Conservation (phyloP, 2,329 filamentous ascomycete genomes). For the Neoarthrinium moseri region DNA sequence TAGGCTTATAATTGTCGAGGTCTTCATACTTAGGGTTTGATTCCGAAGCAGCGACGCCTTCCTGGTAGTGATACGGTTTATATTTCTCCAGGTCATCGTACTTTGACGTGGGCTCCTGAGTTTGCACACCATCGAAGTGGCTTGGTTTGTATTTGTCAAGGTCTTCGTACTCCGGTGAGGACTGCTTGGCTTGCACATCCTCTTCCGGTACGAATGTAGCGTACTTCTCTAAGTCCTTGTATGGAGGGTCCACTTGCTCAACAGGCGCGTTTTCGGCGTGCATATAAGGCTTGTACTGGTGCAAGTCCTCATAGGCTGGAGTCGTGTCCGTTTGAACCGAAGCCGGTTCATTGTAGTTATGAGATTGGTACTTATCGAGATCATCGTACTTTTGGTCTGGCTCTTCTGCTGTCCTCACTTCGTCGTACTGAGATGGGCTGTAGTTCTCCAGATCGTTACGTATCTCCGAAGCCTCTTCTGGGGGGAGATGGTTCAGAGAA, state of each 20-base stretch:
- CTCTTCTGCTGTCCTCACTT: neutral
- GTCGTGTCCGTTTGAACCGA: slow-evolving; percentile 10
- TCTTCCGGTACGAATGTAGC: slow-evolving; percentile 27
- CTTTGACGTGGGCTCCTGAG: slow-evolving; percentile 26
- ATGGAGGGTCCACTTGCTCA: slow-evolving; percentile 24
- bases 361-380: slow-evolving; percentile 33
- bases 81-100: slow-evolving; percentile 44
- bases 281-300: slow-evolving; percentile 36
- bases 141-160: slow-evolving; percentile 34
- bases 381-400: slow-evolving; percentile 30
- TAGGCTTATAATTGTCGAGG: slow-evolving; percentile 34
- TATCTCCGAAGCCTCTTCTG: slow-evolving; percentile 25
- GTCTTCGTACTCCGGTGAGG: slow-evolving; percentile 32
- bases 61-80: slow-evolving; percentile 30
- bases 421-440: slow-evolving; percentile 1
- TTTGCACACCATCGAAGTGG: slow-evolving; percentile 27
- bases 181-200: slow-evolving; percentile 20
- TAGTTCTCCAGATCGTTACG: slow-evolving; percentile 26
- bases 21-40: slow-evolving; percentile 32
- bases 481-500: slow-evolving; percentile 28
- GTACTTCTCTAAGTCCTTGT: slow-evolving; percentile 39
- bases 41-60: slow-evolving; percentile 17
- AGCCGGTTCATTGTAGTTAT: slow-evolving; percentile 25
- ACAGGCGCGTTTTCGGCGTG: slow-evolving; percentile 29
- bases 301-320: slow-evolving; percentile 32